These are phyloP conservation scores for Jacaranda mimosifolia DNA, from an alignment of 257 asterid species.

Conservation along the genomic window DNA sequence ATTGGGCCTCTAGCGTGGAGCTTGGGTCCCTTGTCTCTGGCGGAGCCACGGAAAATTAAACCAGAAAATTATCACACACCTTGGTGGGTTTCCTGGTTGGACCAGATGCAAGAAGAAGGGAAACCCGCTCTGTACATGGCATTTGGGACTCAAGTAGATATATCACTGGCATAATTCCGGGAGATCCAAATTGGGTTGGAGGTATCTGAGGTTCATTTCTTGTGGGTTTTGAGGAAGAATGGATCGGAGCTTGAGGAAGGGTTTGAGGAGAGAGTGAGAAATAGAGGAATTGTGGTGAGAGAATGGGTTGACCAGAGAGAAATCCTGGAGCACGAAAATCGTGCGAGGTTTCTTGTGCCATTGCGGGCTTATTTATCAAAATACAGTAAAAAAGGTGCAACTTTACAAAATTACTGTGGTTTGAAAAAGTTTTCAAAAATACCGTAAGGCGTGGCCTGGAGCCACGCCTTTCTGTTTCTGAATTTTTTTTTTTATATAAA, in stretches of 20 bases:
- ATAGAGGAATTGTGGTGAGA: slow-evolving; percentile 42
- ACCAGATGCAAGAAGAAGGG: slow-evolving; percentile 36
- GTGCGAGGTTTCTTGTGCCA: slow-evolving; percentile 60
- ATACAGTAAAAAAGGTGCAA: too few relatives aligned
- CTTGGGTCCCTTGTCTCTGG: slow-evolving; percentile 53
- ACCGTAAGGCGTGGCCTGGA: too few relatives aligned
- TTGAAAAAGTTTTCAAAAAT: too few relatives aligned
- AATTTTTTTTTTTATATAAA: too few relatives aligned
- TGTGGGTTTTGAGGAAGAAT: slow-evolving; percentile 53
- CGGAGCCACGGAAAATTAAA: neutral
- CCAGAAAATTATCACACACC: slow-evolving; percentile 16
- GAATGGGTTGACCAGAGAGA: slow-evolving; percentile 59
- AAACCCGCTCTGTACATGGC: slow-evolving; percentile 51
- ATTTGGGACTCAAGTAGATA: slow-evolving; percentile 59
- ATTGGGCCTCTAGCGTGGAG: slow-evolving; percentile 28
- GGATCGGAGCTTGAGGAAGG: slow-evolving; percentile 10
- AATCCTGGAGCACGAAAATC: slow-evolving; percentile 43
- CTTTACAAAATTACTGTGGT: too few relatives aligned
- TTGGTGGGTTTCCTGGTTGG: slow-evolving; percentile 50
- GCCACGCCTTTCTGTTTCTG: too few relatives aligned
- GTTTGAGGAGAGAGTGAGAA: slow-evolving; percentile 45
- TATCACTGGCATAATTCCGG: slow-evolving; percentile 38
- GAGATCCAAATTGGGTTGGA: slow-evolving; percentile 55
- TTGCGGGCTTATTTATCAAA: too few relatives aligned
- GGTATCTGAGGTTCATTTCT: slow-evolving; percentile 48